These are phyloP conservation scores for Eucalyptus pauciflora DNA, from an alignment of 345 rosid genomes.

Conservation along the genomic window DNA sequence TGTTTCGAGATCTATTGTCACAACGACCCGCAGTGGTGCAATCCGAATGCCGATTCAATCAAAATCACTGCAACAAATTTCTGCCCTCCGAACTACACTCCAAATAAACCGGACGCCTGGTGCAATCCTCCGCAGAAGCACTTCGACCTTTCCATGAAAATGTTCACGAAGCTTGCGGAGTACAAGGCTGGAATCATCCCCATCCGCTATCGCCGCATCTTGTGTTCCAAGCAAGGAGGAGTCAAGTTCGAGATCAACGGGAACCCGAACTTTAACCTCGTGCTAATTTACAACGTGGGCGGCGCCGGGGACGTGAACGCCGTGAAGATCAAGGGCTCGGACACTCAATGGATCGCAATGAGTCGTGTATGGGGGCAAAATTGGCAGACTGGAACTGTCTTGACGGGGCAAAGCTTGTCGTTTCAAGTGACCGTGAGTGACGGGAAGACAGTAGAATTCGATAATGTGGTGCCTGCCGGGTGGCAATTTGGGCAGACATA, in stretches of 20 bases:
- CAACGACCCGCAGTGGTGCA: background rate
- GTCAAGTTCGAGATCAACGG: background rate
- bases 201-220: background rate
- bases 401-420: background rate
- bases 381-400: background rate
- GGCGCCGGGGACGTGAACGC: background rate
- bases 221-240: background rate
- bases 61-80: background rate
- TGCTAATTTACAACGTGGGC: background rate
- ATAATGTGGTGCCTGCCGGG: background rate
- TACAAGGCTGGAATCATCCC: background rate
- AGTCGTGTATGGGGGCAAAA: background rate
- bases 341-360: background rate
- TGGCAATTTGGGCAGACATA: background rate
- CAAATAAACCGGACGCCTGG: background rate
- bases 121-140: background rate
- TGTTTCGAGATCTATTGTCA: background rate
- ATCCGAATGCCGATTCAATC: background rate
- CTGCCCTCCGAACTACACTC: background rate
- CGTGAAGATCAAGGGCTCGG: background rate
- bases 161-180: background rate
- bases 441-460: background rate
- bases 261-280: background rate
- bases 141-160: background rate
- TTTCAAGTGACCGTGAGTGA: background rate